These are phyloP conservation scores for Herpetomonas muscarum DNA, from an alignment of 208 protist species.

Conservation along the genomic window DNA sequence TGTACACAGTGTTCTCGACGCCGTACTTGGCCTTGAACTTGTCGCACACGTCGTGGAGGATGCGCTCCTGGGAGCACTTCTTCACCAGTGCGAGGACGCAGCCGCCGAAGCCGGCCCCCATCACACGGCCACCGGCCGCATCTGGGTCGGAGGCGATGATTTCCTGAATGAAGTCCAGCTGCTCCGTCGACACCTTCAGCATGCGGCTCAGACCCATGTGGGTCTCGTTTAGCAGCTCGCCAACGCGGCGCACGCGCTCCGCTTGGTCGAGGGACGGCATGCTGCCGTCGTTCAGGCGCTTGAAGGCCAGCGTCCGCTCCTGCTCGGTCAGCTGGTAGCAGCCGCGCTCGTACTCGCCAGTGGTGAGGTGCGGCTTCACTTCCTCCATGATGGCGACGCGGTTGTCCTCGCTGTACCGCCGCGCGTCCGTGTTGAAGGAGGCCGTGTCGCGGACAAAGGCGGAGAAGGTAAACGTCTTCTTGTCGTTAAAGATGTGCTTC, in stretches of 20 bases:
- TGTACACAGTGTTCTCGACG: conserved; percentile 50
- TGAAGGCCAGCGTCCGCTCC: conserved; percentile 58
- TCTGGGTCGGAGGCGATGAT: conserved; percentile 49
- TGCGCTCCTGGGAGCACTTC: conserved; percentile 37
- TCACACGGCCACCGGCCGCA: conserved; percentile 82
- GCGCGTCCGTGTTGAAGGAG: conserved; percentile 40
- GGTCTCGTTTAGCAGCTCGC: conserved; percentile 54
- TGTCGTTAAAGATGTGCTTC: conserved; percentile 31
- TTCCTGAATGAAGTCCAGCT: conserved; percentile 79
- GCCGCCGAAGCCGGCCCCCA: conserved; percentile 89
- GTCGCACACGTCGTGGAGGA: conserved; percentile 40
- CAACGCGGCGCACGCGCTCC: conserved; percentile 43
- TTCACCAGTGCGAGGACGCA: conserved; percentile 73
- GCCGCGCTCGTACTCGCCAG: conserved; percentile 54
- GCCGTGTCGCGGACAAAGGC: conserved; percentile 55
- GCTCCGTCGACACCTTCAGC: conserved; percentile 68
- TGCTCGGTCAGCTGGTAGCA: conserved; percentile 72
- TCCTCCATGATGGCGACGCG: conserved; percentile 39
- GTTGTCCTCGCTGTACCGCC: conserved; percentile 45
- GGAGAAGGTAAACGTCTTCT: conserved; percentile 56
- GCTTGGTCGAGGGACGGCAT: conserved; percentile 24
- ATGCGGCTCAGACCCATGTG: conserved; percentile 70
- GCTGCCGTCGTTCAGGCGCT: conserved; percentile 33
- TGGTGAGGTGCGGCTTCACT: conserved; percentile 41
- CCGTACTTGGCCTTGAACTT: conserved; percentile 53